A percentile compares a stretch with the other conserved stretches of the same genome.
Conservation (phyloP, 257 asterid species). For the Salvia rosmarinus region DNA sequence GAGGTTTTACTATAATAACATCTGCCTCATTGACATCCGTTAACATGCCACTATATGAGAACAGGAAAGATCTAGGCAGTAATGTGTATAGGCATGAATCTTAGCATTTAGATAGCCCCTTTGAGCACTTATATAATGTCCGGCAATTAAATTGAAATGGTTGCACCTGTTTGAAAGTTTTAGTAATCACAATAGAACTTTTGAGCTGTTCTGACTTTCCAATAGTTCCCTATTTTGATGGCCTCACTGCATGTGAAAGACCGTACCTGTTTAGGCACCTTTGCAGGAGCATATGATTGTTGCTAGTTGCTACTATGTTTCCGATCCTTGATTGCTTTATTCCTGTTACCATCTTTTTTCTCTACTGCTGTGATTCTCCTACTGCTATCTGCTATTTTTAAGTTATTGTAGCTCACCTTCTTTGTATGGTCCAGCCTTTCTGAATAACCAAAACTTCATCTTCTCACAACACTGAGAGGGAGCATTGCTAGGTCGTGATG, state of each 20-base stretch:
- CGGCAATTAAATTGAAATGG: neutral
- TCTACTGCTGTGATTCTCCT: neutral
- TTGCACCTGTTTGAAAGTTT: neutral
- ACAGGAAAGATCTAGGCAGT: neutral
- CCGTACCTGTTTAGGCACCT: neutral
- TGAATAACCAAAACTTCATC: neutral
- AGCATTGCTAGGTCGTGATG: neutral
- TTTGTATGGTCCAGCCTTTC: neutral
- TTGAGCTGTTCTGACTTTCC: neutral
- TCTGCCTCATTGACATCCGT: no score
- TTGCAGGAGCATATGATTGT: neutral
- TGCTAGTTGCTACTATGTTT: neutral
- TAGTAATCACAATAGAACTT: neutral
- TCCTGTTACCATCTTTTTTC: neutral
- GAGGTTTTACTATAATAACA: no score
- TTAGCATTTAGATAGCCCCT: neutral
- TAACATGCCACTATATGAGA: conserved; percentile 4
- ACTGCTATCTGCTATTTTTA: neutral
- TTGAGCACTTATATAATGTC: neutral
- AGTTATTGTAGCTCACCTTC: neutral
- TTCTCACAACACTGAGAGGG: neutral
- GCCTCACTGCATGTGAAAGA: neutral
- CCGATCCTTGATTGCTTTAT: neutral
- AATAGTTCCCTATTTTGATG: neutral
- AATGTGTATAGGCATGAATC: neutral